Evolutionary conservation across 192 early-diverging fungal genomes (phyloP).

Genomic region (Podila epigama): DNA sequence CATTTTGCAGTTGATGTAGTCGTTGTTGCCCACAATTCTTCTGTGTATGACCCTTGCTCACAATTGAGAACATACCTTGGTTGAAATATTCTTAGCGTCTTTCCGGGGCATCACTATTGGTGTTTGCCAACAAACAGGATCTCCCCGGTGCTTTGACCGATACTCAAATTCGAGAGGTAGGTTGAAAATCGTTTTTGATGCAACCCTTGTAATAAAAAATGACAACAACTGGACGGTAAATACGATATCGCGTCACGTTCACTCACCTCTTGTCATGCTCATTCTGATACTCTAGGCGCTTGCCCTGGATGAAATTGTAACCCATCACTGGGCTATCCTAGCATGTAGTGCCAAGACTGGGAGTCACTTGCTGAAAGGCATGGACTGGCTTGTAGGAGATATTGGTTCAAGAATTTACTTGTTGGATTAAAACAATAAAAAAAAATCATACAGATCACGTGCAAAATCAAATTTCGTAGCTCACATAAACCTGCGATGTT

Average conservation of each 20-base stretch:
- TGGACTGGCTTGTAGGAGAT: constrained; percentile 95
- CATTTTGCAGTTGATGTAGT: not conserved
- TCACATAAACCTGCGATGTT: not conserved
- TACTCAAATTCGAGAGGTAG: constrained; percentile 75
- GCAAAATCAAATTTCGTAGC: not conserved
- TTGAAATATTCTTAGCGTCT: constrained; percentile 66
- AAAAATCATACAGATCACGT: too few species aligned
- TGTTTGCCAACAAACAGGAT: constrained; percentile 99
- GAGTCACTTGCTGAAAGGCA: constrained; percentile 83
- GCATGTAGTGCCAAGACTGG: constrained; percentile 92
- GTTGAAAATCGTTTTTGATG: too few species aligned
- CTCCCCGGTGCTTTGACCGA: constrained; percentile 79
- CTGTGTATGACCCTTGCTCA: not conserved
- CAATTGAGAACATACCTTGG: not conserved
- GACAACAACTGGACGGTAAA: too few species aligned
- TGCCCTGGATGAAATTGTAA: constrained; percentile 71
- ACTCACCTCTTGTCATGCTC: not conserved
- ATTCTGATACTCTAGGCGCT: constrained; percentile 55
- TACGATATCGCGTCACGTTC: too few species aligned
- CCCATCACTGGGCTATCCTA: constrained; percentile 94
- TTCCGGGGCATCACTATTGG: constrained; percentile 90
- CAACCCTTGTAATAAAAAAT: too few species aligned
- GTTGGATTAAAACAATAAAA: constrained; percentile 67
- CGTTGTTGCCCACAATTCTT: not conserved
- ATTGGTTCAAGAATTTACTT: constrained; percentile 89